Base-by-base conservation (phyloP, 192 early-diverging fungal genomes). In the Gaertneriomyces sp. region DNA sequence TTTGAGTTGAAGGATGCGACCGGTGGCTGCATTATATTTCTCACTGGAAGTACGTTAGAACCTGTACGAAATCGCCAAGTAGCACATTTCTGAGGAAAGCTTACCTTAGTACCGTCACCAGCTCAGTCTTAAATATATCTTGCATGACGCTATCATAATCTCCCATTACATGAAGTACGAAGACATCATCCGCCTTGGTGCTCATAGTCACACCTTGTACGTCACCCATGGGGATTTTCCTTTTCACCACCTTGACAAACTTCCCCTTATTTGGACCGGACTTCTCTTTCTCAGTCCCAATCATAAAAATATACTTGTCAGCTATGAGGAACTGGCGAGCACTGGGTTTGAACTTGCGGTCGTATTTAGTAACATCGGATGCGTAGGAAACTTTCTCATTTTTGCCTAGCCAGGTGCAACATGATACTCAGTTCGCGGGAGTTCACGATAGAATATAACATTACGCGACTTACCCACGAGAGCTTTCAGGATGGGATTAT, bases 191-290 rank as follows among this genome's bases (percentile, higher is more conserved):
- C 7, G 61, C 20, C 51, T 75, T 76, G 6, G 79, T 67, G 52
- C 76, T 81, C 40, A 84, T 45, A 10, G 82, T 82, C 46, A 85
- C 78, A 14, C 66, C 44, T 10, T 66, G 64, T 49, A 86, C 74
- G 17, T 81, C 76, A 10, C 60, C 59, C 11, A 85, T 66, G 14
- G 39, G 51, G 20, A 85, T 53, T 49, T 82, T 76, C n/a, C 83
- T 61, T 58, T 86, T 86, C 7, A 86, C 74, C 5, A 72, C 80
- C 58, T 86, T 86, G 3, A 86, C 74, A 33, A 83, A 63, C 56
- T 85, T 78, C 12, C 82, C 82, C 63, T 86, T 86, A 68, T 84
- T 83, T 43, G 83, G 83, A 2, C 83, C 83, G 44, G 55, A 61
- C 47, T 84, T 81, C 17, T 71, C 81, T 56, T 83, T 83, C 58